Percentiles rank a stretch among this genome's conserved stretches.
These are phyloP conservation scores for Lagenaria siceraria DNA, from an alignment of 306 rosid genomes.

Conservation along the genomic window DNA sequence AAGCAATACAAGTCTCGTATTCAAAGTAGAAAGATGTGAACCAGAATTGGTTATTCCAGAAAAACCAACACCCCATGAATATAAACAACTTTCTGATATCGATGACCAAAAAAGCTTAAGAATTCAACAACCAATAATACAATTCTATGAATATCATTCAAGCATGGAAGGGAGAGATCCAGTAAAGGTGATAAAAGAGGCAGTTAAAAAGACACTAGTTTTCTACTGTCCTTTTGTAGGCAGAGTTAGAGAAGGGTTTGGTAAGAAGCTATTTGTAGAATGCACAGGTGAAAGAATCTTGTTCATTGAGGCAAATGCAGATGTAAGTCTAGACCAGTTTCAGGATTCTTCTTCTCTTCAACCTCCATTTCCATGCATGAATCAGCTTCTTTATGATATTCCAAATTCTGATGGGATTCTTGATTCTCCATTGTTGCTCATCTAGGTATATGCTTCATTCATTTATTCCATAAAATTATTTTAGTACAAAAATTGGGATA, in stretches of 20 bases:
- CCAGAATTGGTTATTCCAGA: slow-evolving; percentile 11
- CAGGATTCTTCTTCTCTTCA: neutral
- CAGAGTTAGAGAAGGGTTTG: neutral
- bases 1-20: neutral
- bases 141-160: neutral
- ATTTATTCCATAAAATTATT: no score
- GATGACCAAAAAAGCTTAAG: neutral
- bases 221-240: neutral
- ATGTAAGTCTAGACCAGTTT: neutral
- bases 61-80: neutral
- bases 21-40: neutral
- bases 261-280: slow-evolving; percentile 8
- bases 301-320: slow-evolving; percentile 15
- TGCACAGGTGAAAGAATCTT: slow-evolving; percentile 20
- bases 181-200: neutral
- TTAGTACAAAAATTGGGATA: no score
- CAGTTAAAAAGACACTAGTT: neutral
- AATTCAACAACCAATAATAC: fast-evolving
- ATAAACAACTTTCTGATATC: neutral
- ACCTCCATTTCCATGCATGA: slow-evolving; percentile 9
- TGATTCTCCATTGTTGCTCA: neutral
- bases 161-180: neutral
- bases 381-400: slow-evolving; percentile 10
- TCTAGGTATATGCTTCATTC: neutral
- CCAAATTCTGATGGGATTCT: slow-evolving; percentile 4